These are phyloP conservation scores for Fusarium anthophilum DNA, from an alignment of 2,329 filamentous ascomycete genomes.

Conservation along the genomic window DNA sequence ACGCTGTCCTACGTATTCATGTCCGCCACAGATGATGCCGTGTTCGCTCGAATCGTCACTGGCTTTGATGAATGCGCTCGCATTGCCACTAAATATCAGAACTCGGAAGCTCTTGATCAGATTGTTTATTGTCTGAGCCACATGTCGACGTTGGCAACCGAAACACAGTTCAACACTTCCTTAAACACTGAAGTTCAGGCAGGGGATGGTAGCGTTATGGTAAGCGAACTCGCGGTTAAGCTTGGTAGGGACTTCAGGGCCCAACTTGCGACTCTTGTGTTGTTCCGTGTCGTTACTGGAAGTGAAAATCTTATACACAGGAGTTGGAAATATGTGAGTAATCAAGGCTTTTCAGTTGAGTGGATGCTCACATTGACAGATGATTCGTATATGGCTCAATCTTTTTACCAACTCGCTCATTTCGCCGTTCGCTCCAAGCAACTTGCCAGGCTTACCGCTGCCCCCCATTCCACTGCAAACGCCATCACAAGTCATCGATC, in stretches of 20 bases:
- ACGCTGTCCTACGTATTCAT: constrained; percentile 98
- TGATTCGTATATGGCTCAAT: constrained; percentile 93
- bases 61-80: constrained; percentile 97
- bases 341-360: neutral
- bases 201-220: constrained; percentile 94
- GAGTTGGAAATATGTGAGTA: constrained; percentile 80
- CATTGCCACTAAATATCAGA: constrained; percentile 84
- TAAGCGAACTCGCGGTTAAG: constrained; percentile 95
- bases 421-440: constrained; percentile 76
- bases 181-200: constrained; percentile 97
- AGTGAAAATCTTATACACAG: constrained; percentile 80
- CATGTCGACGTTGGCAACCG: constrained; percentile 87
- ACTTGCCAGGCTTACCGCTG: constrained; percentile 73
- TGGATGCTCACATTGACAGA: constrained; percentile 57
- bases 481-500: constrained; percentile 91
- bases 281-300: constrained; percentile 90
- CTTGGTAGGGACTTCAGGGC: constrained; percentile 94
- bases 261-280: constrained; percentile 91
- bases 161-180: constrained; percentile 79
- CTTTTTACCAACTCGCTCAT: constrained; percentile 96
- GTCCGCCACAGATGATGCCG: constrained; percentile 95
- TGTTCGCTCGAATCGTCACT: constrained; percentile 91
- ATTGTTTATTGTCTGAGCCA: constrained; percentile 90
- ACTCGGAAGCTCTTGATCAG: constrained; percentile 89
- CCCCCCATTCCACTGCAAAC: constrained; percentile 88